These are phyloP conservation scores for Russula earlei DNA, from an alignment of 768 basidiomycete species.

Conservation along the genomic window DNA sequence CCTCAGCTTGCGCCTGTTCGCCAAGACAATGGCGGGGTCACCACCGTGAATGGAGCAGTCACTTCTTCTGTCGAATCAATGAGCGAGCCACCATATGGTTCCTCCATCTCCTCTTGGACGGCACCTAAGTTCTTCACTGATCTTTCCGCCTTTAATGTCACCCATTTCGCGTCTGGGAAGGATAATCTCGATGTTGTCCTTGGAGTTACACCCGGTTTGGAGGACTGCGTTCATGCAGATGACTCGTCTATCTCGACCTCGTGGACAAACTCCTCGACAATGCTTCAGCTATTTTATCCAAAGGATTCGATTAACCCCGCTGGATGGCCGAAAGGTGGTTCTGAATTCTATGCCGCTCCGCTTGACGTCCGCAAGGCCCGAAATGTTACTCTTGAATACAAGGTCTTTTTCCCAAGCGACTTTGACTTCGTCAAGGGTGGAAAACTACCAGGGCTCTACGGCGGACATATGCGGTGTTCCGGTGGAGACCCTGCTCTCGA, in stretches of 20 bases:
- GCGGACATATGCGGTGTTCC: conserved; percentile 57
- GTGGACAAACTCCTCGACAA: conserved; percentile 30
- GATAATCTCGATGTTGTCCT: conserved; percentile 11
- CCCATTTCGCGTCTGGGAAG: conserved; percentile 14
- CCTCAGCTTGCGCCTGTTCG: neutral
- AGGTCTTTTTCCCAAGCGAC: conserved; percentile 63
- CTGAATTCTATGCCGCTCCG: conserved; percentile 55
- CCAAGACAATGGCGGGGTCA: neutral
- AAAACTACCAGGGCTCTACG: conserved; percentile 77
- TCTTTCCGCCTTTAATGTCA: conserved; percentile 12
- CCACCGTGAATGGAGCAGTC: neutral
- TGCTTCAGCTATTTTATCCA: conserved; percentile 61
- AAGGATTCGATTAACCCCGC: conserved; percentile 60
- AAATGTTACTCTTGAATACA: conserved; percentile 55
- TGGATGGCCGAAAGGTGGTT: conserved; percentile 49
- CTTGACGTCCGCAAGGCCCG: conserved; percentile 36
- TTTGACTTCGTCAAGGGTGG: conserved; percentile 78
- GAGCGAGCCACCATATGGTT: neutral
- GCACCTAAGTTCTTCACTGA: conserved; percentile 7
- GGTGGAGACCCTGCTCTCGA: conserved; percentile 61
- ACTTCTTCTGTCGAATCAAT: neutral
- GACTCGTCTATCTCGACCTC: conserved; percentile 16
- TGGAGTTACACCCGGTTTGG: conserved; percentile 5
- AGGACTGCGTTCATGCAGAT: neutral
- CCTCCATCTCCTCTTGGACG: conserved; percentile 4